Base-by-base conservation (phyloP, 2,329 filamentous ascomycete species). In the Elsinoe ampelina region DNA sequence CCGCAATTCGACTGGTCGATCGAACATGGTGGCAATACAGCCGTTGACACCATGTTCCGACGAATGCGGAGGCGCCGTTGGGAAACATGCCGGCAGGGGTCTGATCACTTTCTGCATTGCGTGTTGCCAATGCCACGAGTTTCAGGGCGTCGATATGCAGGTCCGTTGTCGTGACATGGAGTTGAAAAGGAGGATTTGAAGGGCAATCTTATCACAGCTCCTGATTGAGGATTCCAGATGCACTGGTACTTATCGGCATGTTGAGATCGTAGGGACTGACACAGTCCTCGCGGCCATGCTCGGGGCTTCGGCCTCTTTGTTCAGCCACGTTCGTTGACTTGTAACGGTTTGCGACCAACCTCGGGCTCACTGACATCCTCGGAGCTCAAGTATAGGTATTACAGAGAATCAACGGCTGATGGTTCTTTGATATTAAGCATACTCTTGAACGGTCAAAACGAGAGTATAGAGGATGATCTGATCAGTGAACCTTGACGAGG, bases 401-500 rank as follows among this genome's bases (percentile, higher is more conserved):
- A 34, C 15, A n/a, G 3, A 19, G 7, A 26, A 7, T 10, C 19
- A 52, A 52, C 48, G 48, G 36, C 38, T 36, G 48, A 35, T 52
- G 48, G 48, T 52, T 52, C 48, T 52, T 26, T 20, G 13, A 52
- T 19, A 52, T 38, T 52, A 52, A 52, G 48, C 48, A 52, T 52
- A 39, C 32, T 39, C 34, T 32, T 7, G 48, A 52, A 52, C 48
- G 34, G 48, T 17, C 30, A 38, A 13, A 52, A 52, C 48, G 48
- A 52, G 48, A 52, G 48, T 52, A 52, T 52, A 51, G 48, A 52
- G 32, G 32, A n/a, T 52, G 48, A 52, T 52, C 48, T 38, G 48
- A n/a, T 20, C 34, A 39, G 48, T 52, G 30, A 52, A 52, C 48
- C 48, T 52, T 52, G 48, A 39, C 39, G 12, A 39, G 48, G 48